Evolutionary conservation across 139 green algal species (phyloP).

Genomic region (Deuterostichococcus epilithicus): DNA sequence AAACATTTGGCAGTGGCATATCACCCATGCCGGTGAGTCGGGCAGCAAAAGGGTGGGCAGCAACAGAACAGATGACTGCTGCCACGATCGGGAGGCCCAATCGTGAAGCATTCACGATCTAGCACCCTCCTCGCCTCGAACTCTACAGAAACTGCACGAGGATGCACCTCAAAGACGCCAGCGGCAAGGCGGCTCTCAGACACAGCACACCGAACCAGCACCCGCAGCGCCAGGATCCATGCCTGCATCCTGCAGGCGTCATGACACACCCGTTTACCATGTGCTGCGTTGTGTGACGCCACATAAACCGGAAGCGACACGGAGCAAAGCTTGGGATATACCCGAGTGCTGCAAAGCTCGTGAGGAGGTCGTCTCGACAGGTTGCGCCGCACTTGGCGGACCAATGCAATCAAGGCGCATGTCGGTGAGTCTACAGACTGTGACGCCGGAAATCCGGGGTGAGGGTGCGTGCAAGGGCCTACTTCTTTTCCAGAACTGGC

Average conservation of each 20-base stretch:
- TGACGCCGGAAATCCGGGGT: background rate
- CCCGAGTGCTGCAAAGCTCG: too few species aligned
- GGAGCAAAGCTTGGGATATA: background rate
- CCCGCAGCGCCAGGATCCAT: conserved; percentile 28
- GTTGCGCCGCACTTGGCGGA: background rate
- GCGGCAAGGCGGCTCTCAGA: conserved; percentile 12
- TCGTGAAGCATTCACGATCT: too few species aligned
- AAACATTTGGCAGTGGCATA: too few species aligned
- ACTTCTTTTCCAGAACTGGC: conserved; percentile 8
- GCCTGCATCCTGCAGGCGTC: background rate
- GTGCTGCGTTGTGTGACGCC: background rate
- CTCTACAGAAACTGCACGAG: too few species aligned
- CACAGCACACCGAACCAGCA: conserved; percentile 21
- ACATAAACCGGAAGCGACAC: background rate
- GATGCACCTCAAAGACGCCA: conserved; percentile 10
- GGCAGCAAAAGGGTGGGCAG: too few species aligned
- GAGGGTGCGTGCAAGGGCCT: background rate
- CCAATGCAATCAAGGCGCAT: too few species aligned
- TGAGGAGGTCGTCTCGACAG: background rate
- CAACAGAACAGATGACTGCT: too few species aligned
- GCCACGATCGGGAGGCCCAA: too few species aligned
- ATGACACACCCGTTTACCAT: background rate
- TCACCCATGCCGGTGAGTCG: too few species aligned
- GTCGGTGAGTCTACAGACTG: background rate
- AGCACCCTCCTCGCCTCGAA: too few species aligned